A percentile compares a stretch with the other conserved stretches of the same genome.
Evolutionary conservation across 768 basidiomycete genomes (phyloP).

Genomic region (Tricholoma saponaceum): DNA sequence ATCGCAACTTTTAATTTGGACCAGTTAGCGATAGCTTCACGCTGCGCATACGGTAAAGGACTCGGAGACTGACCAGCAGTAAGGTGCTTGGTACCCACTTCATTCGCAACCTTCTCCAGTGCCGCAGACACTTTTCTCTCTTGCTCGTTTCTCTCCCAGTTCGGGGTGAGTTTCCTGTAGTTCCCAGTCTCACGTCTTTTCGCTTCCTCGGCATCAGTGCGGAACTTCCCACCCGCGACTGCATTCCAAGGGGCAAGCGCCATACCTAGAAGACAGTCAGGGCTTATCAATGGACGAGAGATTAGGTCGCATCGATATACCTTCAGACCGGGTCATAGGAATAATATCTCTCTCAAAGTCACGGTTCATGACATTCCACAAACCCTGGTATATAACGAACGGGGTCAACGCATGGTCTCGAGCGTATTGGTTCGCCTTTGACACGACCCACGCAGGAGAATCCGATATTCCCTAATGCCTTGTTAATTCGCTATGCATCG

Average conservation of each 20-base stretch:
- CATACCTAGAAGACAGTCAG: constrained; percentile 25
- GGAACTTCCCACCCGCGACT: constrained; percentile 34
- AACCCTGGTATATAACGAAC: constrained; percentile 47
- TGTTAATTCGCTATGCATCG: not conserved
- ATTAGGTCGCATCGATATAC: constrained; percentile 16
- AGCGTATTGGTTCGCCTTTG: constrained; percentile 44
- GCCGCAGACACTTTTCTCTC: constrained; percentile 28
- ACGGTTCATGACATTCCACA: constrained; percentile 35
- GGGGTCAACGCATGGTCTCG: constrained; percentile 39
- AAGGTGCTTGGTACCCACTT: constrained; percentile 31
- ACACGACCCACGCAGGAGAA: constrained; percentile 40
- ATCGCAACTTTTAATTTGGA: constrained; percentile 36
- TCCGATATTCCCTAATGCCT: constrained; percentile 29
- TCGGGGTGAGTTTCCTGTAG: constrained; percentile 15
- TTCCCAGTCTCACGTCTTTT: constrained; percentile 18
- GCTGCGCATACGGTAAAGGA: constrained; percentile 7
- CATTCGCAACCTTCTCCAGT: constrained; percentile 35
- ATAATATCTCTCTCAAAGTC: constrained; percentile 48
- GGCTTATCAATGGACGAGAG: constrained; percentile 9
- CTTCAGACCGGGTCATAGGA: constrained; percentile 34
- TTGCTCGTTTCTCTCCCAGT: constrained; percentile 31
- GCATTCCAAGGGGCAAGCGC: constrained; percentile 23
- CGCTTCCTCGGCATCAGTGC: constrained; percentile 40
- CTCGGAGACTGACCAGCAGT: constrained; percentile 18
- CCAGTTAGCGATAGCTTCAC: too few species aligned